A percentile compares a stretch with the other conserved stretches of the same genome.
Conservation (phyloP, 805 yeast genomes). For the Torulaspora maleeae region DNA sequence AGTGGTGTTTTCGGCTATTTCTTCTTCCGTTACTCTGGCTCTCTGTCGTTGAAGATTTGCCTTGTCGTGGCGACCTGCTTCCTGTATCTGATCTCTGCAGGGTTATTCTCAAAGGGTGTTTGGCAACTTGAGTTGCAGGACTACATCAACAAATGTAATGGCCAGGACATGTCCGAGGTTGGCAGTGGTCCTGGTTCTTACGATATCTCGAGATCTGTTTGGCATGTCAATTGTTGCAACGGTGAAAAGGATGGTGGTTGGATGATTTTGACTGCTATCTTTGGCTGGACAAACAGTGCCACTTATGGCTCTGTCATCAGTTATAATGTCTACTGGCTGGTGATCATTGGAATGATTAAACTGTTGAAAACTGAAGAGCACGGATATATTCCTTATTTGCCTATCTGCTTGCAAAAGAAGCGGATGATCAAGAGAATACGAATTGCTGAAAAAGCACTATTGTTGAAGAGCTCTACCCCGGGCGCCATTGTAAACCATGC, state of each 20-base stretch:
- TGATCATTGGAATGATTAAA: conserved; percentile 41
- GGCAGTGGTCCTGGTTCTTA: conserved; percentile 95
- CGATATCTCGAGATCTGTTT: conserved; percentile 69
- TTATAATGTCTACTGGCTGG: conserved; percentile 67
- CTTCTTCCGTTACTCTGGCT: conserved; percentile 74
- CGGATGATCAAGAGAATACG: conserved; percentile 42
- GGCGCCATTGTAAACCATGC: not conserved
- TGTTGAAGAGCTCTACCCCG: conserved; percentile 12
- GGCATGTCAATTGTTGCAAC: conserved; percentile 96
- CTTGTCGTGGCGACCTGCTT: conserved; percentile 72
- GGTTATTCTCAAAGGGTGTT: conserved; percentile 77
- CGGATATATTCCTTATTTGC: conserved; percentile 59
- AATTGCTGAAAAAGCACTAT: conserved; percentile 30
- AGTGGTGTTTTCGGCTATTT: conserved; percentile 63
- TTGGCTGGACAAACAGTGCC: conserved; percentile 94
- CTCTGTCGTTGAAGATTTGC: conserved; percentile 69
- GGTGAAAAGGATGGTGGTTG: conserved; percentile 89
- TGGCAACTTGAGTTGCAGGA: conserved; percentile 84
- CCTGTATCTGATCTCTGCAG: conserved; percentile 80
- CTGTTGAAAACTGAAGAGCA: conserved; percentile 50
- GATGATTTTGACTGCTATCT: conserved; percentile 84
- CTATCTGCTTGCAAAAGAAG: conserved; percentile 55
- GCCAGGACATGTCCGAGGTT: conserved; percentile 79
- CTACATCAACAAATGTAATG: conserved; percentile 69
- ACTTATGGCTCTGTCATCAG: conserved; percentile 81